Conservation (phyloP, 2,329 filamentous ascomycete species). For the Sphaerostilbella broomeana region DNA sequence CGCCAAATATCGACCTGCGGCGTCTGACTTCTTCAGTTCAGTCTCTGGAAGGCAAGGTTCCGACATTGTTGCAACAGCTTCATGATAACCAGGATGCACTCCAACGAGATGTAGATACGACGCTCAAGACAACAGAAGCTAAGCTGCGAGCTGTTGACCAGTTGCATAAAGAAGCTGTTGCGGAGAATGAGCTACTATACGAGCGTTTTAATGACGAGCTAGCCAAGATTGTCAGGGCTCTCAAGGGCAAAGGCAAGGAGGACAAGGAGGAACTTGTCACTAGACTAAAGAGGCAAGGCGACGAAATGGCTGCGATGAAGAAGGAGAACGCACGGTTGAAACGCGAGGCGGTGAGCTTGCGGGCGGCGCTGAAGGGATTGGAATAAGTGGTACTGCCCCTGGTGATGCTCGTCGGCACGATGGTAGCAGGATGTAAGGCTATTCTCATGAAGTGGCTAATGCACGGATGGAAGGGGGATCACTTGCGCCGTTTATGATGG, state of each 20-base stretch:
- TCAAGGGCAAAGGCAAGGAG: slow-evolving; percentile 65
- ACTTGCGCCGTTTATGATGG: no score
- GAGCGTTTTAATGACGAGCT: slow-evolving; percentile 89
- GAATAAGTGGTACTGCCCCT: slow-evolving; percentile 26
- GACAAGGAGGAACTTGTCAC: slow-evolving; percentile 72
- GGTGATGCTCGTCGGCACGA: slow-evolving; percentile 16
- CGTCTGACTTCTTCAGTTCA: slow-evolving; percentile 52
- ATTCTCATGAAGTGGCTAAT: background rate
- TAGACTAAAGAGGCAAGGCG: slow-evolving; percentile 64
- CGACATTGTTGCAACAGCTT: slow-evolving; percentile 51
- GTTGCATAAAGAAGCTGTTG: slow-evolving; percentile 77
- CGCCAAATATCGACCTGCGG: slow-evolving; percentile 36
- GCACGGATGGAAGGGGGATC: no score
- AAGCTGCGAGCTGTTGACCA: slow-evolving; percentile 81
- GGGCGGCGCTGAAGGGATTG: slow-evolving; percentile 45
- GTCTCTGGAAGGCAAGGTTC: slow-evolving; percentile 61
- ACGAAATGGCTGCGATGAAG: slow-evolving; percentile 70
- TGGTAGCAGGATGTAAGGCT: slow-evolving; percentile 11
- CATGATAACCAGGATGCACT: slow-evolving; percentile 56
- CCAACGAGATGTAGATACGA: slow-evolving; percentile 63
- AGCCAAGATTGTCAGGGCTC: slow-evolving; percentile 69
- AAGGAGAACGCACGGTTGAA: slow-evolving; percentile 81
- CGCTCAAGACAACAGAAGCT: slow-evolving; percentile 65
- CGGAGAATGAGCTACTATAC: slow-evolving; percentile 90
- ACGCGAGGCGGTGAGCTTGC: slow-evolving; percentile 70